These are phyloP conservation scores for Vanilla planifolia DNA, from an alignment of 106 monocot genomes.

Conservation along the genomic window DNA sequence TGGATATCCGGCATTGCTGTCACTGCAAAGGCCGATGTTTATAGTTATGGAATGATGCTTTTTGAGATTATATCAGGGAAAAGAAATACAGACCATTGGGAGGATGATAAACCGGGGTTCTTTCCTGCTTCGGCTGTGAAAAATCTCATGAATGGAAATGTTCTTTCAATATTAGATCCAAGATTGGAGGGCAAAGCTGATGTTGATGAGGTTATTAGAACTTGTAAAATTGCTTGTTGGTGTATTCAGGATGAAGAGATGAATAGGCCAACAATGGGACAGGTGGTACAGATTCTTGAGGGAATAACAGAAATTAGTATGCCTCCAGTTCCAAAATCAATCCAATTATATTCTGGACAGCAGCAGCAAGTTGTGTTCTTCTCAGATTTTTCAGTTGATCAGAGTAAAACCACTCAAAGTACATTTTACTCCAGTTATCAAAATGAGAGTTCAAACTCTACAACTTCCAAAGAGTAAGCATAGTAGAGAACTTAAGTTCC, in stretches of 20 bases:
- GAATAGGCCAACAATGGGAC: neutral
- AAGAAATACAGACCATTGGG: neutral
- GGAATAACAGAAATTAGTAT: neutral
- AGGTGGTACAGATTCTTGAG: constrained; percentile 5
- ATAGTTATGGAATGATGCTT: constrained; percentile 13
- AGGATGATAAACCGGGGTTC: neutral
- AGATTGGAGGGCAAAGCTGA: neutral
- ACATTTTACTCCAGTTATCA: no score
- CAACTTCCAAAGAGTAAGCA: no score
- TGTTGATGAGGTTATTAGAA: neutral
- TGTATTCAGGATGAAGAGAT: constrained; percentile 7
- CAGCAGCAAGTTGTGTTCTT: no score
- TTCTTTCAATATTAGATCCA: neutral
- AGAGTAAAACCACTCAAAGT: no score
- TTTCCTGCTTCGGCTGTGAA: constrained; percentile 8
- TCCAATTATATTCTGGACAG: neutral
- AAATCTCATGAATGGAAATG: neutral
- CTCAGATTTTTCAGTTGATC: no score
- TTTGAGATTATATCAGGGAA: constrained; percentile 9
- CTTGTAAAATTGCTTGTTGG: constrained; percentile 1
- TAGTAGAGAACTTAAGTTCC: no score
- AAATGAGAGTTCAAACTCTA: no score
- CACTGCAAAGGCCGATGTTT: constrained; percentile 10
- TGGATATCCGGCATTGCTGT: constrained; percentile 7
- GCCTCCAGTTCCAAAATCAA: neutral